These are phyloP conservation scores for Leishmania mexicana DNA, from an alignment of 208 protist genomes.

Conservation along the genomic window DNA sequence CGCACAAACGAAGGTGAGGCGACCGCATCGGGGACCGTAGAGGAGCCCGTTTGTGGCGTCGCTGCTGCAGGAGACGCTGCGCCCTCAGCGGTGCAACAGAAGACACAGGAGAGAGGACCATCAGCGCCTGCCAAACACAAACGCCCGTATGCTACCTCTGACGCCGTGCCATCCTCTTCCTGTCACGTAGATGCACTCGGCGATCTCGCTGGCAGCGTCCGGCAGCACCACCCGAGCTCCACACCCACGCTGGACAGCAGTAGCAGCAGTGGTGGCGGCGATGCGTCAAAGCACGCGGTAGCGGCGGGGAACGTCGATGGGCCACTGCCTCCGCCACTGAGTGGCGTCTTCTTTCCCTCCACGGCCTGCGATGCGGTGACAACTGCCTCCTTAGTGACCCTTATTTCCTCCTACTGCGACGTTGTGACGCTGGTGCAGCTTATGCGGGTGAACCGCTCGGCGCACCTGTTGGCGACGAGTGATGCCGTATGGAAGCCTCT, in stretches of 20 bases:
- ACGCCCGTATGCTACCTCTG: not conserved
- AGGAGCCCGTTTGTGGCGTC: not conserved
- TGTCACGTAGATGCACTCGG: not conserved
- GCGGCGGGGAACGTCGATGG: not conserved
- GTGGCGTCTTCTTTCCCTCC: constrained; percentile 18
- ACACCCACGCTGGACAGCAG: not conserved
- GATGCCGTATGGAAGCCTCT: constrained; percentile 60
- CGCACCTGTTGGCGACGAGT: constrained; percentile 38
- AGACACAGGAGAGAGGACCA: not conserved
- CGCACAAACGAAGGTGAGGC: not conserved
- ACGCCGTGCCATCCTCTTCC: not conserved
- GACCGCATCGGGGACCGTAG: not conserved
- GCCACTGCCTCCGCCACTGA: not conserved
- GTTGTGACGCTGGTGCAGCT: constrained; percentile 40
- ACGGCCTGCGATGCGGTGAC: not conserved
- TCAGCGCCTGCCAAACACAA: not conserved
- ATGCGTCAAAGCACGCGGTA: not conserved
- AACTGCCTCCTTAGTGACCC: constrained; percentile 8
- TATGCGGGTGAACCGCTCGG: constrained; percentile 40
- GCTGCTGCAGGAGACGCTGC: not conserved
- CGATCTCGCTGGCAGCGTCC: not conserved
- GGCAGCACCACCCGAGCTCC: not conserved
- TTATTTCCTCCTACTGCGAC: constrained; percentile 51
- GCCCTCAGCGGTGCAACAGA: not conserved
- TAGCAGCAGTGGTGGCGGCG: not conserved